These are phyloP conservation scores for Alternaria sp. DNA, from an alignment of 2,329 filamentous ascomycete species.

Conservation along the genomic window DNA sequence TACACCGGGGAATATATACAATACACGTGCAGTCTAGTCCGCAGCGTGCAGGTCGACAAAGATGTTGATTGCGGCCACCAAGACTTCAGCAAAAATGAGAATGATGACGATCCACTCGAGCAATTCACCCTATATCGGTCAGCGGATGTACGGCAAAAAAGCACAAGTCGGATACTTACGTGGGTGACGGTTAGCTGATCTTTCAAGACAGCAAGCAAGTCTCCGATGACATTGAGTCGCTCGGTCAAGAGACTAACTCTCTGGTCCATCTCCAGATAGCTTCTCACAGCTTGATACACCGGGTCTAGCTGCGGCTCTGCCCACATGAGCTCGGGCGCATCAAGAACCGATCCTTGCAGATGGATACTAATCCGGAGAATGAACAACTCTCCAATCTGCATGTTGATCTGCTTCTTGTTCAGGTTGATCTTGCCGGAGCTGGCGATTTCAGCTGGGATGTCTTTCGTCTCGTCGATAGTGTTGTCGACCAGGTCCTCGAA, in stretches of 20 bases:
- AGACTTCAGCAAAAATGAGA: slow-evolving; percentile 91
- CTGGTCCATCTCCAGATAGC: slow-evolving; percentile 98
- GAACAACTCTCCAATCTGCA: slow-evolving; percentile 98
- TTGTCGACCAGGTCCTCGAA: slow-evolving; percentile 95
- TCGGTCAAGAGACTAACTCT: slow-evolving; percentile 88
- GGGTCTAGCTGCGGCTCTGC: slow-evolving; percentile 96
- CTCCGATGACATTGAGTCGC: slow-evolving; percentile 88
- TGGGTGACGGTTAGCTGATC: slow-evolving; percentile 89
- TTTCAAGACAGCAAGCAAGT: slow-evolving; percentile 89
- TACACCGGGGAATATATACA: slow-evolving; percentile 30
- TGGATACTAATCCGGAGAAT: slow-evolving; percentile 98
- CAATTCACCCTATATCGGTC: slow-evolving; percentile 50
- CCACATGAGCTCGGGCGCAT: slow-evolving; percentile 98
- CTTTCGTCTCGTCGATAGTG: slow-evolving; percentile 91
- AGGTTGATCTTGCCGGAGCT: slow-evolving; percentile 90
- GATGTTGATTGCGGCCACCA: slow-evolving; percentile 93
- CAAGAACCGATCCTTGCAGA: slow-evolving; percentile 92
- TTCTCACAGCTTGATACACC: slow-evolving; percentile 92
- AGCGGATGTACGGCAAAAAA: not conserved
- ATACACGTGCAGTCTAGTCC: slow-evolving; percentile 50
- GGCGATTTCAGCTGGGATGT: slow-evolving; percentile 91
- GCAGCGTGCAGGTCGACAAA: slow-evolving; percentile 87
- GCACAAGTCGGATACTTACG: slow-evolving; percentile 29
- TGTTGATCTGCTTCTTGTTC: slow-evolving; percentile 90
- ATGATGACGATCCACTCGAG: slow-evolving; percentile 77